A percentile compares a stretch with the other conserved stretches of the same genome.
phyloP scores from a whole-genome alignment of 805 yeast genomes.

The Kodamaea leandrae region DNA sequence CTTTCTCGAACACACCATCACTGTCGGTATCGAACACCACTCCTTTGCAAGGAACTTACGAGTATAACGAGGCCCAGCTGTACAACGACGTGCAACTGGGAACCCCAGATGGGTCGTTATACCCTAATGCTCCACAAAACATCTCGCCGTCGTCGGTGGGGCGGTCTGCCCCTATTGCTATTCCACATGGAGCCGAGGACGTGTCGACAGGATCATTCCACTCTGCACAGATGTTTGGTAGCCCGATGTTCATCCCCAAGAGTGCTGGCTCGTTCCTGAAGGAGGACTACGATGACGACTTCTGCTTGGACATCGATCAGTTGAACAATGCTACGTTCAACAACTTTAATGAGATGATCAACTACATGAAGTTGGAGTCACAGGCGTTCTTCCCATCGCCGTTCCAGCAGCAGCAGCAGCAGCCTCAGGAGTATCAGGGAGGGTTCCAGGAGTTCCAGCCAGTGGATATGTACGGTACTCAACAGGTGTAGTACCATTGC shows the following conservation, averaged over 20 bases:
- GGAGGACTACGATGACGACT: constrained; percentile 43
- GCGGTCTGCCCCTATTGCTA: constrained; percentile 6
- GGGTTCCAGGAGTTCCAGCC: constrained; percentile 6
- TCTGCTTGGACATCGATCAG: constrained; percentile 43
- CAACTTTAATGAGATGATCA: constrained; percentile 15
- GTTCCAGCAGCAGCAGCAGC: constrained; percentile 9
- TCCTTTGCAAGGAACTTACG: constrained; percentile 4
- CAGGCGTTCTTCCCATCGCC: constrained; percentile 8
- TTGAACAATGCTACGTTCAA: constrained; percentile 23
- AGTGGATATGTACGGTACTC: neutral
- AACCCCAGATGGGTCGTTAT: constrained; percentile 2
- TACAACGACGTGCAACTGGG: constrained; percentile 2
- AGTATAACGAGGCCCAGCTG: constrained; percentile 3
- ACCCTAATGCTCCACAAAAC: neutral
- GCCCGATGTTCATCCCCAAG: constrained; percentile 3
- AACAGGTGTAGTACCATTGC: neutral
- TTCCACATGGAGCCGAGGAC: neutral
- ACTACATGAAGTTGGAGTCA: constrained; percentile 10
- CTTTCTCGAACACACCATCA: constrained; percentile 4
- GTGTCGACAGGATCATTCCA: neutral
- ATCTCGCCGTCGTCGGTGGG: constrained; percentile 1
- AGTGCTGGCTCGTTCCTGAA: constrained; percentile 6
- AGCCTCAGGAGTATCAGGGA: constrained; percentile 1
- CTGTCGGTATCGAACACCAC: constrained; percentile 1
- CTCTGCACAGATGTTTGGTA: neutral